Conservation (phyloP, 176 grass and related monocot genomes). For the Olyra latifolia region DNA sequence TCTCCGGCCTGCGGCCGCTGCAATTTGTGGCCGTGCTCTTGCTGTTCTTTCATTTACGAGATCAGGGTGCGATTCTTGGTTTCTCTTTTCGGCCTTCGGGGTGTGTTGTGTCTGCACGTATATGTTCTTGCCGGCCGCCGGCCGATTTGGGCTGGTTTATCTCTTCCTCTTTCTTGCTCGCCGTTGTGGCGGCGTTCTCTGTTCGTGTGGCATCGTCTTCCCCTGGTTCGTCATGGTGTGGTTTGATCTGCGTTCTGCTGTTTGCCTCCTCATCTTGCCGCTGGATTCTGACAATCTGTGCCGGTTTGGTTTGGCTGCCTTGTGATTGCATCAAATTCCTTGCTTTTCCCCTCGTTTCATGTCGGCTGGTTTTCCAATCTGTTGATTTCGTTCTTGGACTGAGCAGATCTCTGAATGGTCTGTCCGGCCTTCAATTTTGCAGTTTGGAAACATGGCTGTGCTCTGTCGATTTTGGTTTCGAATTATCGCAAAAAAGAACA, state of each 20-base stretch:
- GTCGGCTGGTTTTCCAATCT: not conserved
- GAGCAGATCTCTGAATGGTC: conserved; percentile 18
- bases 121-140: not conserved
- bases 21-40: not conserved
- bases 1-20: not conserved
- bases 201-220: not conserved
- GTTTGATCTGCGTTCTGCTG: not conserved
- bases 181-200: not conserved
- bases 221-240: not conserved
- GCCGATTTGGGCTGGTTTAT: conserved; percentile 4
- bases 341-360: not conserved
- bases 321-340: conserved; percentile 8
- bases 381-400: not conserved
- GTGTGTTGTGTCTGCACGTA: not conserved
- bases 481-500: conserved; percentile 1
- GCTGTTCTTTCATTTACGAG: not conserved
- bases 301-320: not conserved
- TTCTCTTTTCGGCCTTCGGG: not conserved
- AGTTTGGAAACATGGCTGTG: not conserved
- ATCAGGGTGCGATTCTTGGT: not conserved
- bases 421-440: not conserved
- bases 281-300: conserved; percentile 1
- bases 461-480: not conserved
- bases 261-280: not conserved
- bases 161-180: not conserved